Percentiles rank a stretch among this genome's conserved stretches.
These are phyloP conservation scores for Arxiozyma slooffiae DNA, from an alignment of 1,139 yeast species.

Conservation along the genomic window DNA sequence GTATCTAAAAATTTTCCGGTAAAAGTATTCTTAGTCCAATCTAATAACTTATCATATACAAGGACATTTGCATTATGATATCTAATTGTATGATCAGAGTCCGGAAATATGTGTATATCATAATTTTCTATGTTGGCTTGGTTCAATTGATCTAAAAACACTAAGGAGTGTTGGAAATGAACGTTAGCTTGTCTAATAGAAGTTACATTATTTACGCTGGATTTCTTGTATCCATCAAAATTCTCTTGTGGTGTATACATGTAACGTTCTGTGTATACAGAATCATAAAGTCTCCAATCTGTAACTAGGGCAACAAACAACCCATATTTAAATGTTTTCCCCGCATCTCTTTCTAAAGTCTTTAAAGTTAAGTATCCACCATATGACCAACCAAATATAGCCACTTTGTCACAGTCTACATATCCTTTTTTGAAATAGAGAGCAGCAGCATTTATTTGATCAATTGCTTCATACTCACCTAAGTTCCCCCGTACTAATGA, in stretches of 20 bases:
- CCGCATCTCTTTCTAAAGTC: constrained; percentile 56
- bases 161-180: constrained; percentile 63
- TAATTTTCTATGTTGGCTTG: constrained; percentile 53
- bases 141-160: constrained; percentile 53
- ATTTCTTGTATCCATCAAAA: constrained; percentile 43
- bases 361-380: constrained; percentile 73
- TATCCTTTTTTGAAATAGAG: constrained; percentile 45
- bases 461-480: constrained; percentile 59
- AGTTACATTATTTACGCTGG: constrained; percentile 44
- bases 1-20: constrained; percentile 25
- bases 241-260: constrained; percentile 63
- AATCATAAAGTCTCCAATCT: constrained; percentile 65
- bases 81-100: constrained; percentile 61
- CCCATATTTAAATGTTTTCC: constrained; percentile 56
- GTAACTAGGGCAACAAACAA: constrained; percentile 78
- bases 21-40: constrained; percentile 51
- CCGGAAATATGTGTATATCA: constrained; percentile 69
- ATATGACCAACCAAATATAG: constrained; percentile 80
- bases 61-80: constrained; percentile 62
- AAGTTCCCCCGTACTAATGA: constrained; percentile 55
- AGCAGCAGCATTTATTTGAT: constrained; percentile 62
- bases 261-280: constrained; percentile 70
- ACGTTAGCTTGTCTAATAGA: constrained; percentile 48
- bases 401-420: constrained; percentile 50
- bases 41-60: constrained; percentile 53